Conservation (phyloP, 192 early-diverging fungal genomes). For the Glomus cerebriforme region DNA sequence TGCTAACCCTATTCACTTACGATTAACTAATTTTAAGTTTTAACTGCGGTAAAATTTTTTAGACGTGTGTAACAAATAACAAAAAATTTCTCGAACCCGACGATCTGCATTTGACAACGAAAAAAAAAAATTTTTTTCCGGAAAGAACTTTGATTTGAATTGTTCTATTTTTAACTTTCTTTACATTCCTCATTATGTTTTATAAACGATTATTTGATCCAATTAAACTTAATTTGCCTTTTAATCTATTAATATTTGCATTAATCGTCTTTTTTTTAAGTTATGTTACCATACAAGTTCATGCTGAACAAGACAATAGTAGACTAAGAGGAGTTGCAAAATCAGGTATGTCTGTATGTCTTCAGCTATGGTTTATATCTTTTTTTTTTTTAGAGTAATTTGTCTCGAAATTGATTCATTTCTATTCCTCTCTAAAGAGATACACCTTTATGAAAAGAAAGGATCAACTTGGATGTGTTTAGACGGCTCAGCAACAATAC, state of each 20-base stretch:
- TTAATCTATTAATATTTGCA: background rate
- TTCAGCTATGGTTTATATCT: background rate
- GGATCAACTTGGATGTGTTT: conserved; percentile 63
- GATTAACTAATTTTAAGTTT: no score
- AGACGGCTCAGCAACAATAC: conserved; percentile 70
- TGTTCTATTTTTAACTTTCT: no score
- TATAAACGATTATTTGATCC: background rate
- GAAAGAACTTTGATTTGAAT: background rate
- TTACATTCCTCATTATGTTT: background rate
- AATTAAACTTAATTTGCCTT: background rate
- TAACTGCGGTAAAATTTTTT: no score
- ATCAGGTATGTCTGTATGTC: background rate
- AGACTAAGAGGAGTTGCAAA: background rate
- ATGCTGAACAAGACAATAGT: background rate
- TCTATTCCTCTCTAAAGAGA: background rate
- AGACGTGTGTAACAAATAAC: no score
- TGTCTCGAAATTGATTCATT: background rate
- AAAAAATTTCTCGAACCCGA: no score
- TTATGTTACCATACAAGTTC: background rate
- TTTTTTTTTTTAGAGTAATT: background rate
- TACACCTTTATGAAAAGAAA: conserved; percentile 8
- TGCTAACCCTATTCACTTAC: no score
- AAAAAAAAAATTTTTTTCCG: no score
- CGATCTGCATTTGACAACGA: no score
- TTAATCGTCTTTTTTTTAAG: background rate